Evolutionary conservation across 768 basidiomycete genomes (phyloP).

Genomic region (Phaffia australis): DNA sequence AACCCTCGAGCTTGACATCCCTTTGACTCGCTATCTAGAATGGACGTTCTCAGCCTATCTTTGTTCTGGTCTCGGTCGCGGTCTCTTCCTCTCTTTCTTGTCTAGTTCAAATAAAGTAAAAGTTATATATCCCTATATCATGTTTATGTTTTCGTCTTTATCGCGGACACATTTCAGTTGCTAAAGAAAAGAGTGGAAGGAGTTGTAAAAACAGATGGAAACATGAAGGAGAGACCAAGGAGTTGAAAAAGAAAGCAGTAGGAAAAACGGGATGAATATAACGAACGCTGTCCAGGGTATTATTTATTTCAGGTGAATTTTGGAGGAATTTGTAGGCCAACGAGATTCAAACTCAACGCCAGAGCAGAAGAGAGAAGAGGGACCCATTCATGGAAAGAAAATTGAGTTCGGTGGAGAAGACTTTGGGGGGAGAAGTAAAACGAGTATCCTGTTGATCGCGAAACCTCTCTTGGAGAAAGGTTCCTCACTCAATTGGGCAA

Average conservation of each 20-base stretch:
- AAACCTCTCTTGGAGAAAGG: background rate
- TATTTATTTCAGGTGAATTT: background rate
- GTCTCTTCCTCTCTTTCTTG: no score
- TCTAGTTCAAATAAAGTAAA: no score
- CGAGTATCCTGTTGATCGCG: no score
- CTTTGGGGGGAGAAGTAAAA: no score
- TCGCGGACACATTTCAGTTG: no score
- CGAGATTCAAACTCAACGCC: background rate
- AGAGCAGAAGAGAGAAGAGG: background rate
- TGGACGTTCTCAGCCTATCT: no score
- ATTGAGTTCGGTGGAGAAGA: no score
- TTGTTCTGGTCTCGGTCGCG: no score
- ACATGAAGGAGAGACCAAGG: background rate
- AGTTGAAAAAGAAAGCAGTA: background rate
- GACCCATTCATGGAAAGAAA: no score
- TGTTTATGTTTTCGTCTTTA: background rate
- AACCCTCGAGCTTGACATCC: no score
- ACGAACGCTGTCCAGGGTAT: background rate
- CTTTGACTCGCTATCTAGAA: no score
- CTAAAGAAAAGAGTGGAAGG: background rate
- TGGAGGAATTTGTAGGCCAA: background rate
- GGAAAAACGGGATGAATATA: background rate
- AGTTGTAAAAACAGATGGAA: background rate
- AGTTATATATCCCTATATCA: no score
- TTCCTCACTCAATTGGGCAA: constrained; percentile 22